Conservation (phyloP, 2,329 filamentous ascomycete species). For the Cadophora gregata region DNA sequence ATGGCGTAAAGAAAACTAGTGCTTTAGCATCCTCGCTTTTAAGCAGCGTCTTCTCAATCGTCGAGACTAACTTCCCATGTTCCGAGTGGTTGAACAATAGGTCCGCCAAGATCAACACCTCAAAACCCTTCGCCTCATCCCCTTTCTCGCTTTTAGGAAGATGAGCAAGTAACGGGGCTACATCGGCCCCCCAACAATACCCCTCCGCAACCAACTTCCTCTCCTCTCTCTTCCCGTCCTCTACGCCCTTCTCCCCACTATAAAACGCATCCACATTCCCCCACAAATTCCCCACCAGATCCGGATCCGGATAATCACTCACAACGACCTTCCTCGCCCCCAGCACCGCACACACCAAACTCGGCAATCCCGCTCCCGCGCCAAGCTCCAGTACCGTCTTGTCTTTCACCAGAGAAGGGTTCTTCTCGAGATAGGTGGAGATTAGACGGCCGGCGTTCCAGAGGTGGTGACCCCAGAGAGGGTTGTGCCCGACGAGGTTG, state of each 20-base stretch:
- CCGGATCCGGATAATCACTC: conserved; percentile 87
- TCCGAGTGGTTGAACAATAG: conserved; percentile 91
- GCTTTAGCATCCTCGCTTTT: conserved; percentile 53
- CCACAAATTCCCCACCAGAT: conserved; percentile 80
- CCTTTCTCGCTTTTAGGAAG: conserved; percentile 46
- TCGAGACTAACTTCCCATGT: conserved; percentile 77
- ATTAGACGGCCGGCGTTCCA: conserved; percentile 90
- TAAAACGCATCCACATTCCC: conserved; percentile 66
- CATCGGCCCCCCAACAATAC: conserved; percentile 81
- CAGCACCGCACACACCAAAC: conserved; percentile 75
- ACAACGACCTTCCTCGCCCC: conserved; percentile 76
- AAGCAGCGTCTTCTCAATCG: conserved; percentile 71
- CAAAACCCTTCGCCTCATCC: conserved; percentile 58
- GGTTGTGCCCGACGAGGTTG: conserved; percentile 84
- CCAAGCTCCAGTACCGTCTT: conserved; percentile 87
- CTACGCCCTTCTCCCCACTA: neutral
- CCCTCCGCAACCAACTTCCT: conserved; percentile 64
- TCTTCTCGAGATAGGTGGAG: conserved; percentile 77
- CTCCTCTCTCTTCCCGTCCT: conserved; percentile 18
- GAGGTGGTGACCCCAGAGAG: conserved; percentile 86
- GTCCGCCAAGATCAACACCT: conserved; percentile 85
- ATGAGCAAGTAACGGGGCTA: conserved; percentile 61
- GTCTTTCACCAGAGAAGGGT: conserved; percentile 65
- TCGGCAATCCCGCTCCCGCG: conserved; percentile 84
- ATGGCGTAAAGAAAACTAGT: conserved; percentile 92